phyloP scores from a whole-genome alignment of 371 early-diverging fungal genomes.

The Polyrhizophydium stewartii region DNA sequence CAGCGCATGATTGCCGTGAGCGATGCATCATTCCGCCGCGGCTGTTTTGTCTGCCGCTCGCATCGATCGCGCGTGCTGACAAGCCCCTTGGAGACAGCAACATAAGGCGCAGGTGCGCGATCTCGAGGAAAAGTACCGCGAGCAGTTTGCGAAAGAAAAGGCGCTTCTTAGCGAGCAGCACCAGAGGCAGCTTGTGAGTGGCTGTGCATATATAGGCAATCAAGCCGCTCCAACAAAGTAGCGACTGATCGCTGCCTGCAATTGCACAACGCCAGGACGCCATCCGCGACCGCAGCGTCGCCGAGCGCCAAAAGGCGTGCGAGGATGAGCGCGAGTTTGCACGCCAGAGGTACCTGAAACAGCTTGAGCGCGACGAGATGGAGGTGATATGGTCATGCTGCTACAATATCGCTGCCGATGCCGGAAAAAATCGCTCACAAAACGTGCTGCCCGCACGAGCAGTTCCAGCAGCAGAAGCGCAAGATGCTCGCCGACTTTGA shows the following conservation, averaged over 20 bases:
- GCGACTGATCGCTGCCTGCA: background rate
- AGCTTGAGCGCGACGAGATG: conserved; percentile 52
- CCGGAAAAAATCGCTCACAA: too few relatives aligned
- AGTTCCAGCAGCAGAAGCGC: conserved; percentile 45
- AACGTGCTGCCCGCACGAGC: background rate
- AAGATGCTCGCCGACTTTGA: conserved; percentile 40
- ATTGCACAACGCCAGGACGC: conserved; percentile 19
- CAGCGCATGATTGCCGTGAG: conserved; percentile 45
- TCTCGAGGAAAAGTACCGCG: conserved; percentile 33
- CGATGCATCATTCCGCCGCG: background rate
- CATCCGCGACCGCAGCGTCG: conserved; percentile 28
- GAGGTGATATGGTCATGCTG: too few relatives aligned
- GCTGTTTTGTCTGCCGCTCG: too few relatives aligned
- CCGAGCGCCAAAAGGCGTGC: conserved; percentile 41
- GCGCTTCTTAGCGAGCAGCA: conserved; percentile 82
- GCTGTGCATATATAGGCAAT: background rate
- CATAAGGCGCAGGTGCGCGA: conserved; percentile 40
- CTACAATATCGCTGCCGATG: too few relatives aligned
- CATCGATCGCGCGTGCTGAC: too few relatives aligned
- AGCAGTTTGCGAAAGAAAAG: conserved; percentile 46
- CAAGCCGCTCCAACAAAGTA: background rate
- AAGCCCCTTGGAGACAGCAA: too few relatives aligned
- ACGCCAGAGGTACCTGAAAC: conserved; percentile 44
- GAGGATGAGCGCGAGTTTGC: conserved; percentile 53
- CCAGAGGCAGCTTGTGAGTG: conserved; percentile 60